A percentile compares a stretch with the other conserved stretches of the same genome.
These are phyloP conservation scores for Botryotinia convoluta DNA, from an alignment of 2,329 filamentous ascomycete species.

Conservation along the genomic window DNA sequence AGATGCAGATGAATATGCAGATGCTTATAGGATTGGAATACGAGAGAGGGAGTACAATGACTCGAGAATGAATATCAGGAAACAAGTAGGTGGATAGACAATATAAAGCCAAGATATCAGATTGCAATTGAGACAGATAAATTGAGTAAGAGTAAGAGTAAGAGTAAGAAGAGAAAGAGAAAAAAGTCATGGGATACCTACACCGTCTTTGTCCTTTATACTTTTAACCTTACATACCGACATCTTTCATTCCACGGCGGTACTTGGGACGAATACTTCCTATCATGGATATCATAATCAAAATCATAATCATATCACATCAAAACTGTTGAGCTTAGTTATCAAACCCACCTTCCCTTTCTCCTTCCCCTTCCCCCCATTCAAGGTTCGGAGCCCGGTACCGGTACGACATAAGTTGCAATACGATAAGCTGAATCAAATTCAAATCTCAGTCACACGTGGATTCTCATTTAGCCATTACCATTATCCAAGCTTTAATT, in stretches of 20 bases:
- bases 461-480: neutral
- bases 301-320: neutral
- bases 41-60: neutral
- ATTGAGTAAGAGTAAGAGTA: neutral
- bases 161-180: neutral
- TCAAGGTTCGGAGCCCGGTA: neutral
- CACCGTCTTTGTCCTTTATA: neutral
- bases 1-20: neutral
- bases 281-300: neutral
- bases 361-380: neutral
- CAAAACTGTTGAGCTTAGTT: neutral
- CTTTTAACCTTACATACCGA: neutral
- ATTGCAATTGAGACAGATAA: neutral
- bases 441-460: neutral
- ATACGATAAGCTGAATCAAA: neutral
- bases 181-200: neutral
- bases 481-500: neutral
- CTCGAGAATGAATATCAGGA: neutral
- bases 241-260: neutral
- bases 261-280: neutral
- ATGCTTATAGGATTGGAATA: neutral
- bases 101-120: neutral
- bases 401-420: neutral
- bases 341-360: neutral
- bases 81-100: neutral